Base-by-base conservation (phyloP, 2,329 filamentous ascomycete genomes). In the Aspergillus arachidicola region DNA sequence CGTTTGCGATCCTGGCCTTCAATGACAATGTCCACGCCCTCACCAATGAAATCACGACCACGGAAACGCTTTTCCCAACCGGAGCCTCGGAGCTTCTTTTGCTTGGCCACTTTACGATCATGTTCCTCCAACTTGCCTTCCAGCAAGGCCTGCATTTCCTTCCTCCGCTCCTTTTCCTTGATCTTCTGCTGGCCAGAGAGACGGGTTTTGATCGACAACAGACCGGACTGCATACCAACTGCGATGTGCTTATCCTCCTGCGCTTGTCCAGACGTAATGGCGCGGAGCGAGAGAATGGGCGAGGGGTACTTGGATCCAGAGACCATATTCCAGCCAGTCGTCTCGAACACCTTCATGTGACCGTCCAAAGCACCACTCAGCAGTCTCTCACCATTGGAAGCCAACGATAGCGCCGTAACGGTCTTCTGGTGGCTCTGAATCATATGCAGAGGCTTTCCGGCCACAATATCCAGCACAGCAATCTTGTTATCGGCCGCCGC, bases 381-480 rank as follows among this genome's bases (percentile, higher is more conserved):
- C 61, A 99, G 85, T 57, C 95, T 88, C 57, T 88, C 88, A 54
- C 91, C 92, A 69, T 91, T 87, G 51, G 92, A 94, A 9, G 93
- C 94, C 38, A 96, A 82, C 58, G 90, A 89, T 60, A 99, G 85
- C 9, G 91, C 89, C 0, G 95, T 98, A 64, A 99, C 94, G 0
- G 95, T 97, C 87, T 98, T 99, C 76, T 99, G 95, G 79, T 99
- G 95, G 76, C 96, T 98, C 70, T 89, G 90, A 66, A 99, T 89
- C 74, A 96, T 84, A 70, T 93, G 90, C 62, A 97, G 83, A 5
- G 94, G 93, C 73, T 92, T 93, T 30, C 92, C 95, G 57, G 94
- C 94, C 19, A 98, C 91, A 51, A 99, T 86, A 76, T 99, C 95
- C 65, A 99, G 85, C 12, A 99, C 93, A 6, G 91, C 93, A 72